Conservation (phyloP, 2,329 filamentous ascomycete species). For the Microdochium trichocladiopsis region DNA sequence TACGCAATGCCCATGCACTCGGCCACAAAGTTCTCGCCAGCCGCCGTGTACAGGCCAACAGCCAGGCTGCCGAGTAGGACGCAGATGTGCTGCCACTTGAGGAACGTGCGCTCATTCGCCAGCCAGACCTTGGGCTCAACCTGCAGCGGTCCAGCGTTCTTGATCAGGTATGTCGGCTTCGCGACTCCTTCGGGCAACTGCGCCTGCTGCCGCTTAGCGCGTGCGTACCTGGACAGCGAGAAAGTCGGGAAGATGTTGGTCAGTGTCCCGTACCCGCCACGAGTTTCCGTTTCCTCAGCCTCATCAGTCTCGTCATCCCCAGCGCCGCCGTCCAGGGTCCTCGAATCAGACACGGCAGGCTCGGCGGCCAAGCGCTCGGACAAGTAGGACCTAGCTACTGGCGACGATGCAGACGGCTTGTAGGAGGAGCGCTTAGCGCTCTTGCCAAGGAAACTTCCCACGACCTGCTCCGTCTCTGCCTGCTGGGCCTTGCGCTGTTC, state of each 20-base stretch:
- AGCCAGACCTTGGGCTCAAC: constrained; percentile 99
- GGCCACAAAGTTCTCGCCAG: constrained; percentile 70
- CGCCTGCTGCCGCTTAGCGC: constrained; percentile 40
- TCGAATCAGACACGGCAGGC: constrained; percentile 18
- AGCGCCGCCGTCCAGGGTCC: constrained; percentile 11
- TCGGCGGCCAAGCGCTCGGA: constrained; percentile 47
- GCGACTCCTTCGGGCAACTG: constrained; percentile 79
- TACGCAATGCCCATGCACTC: constrained; percentile 77
- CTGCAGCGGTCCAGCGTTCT: constrained; percentile 84
- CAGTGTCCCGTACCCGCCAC: constrained; percentile 46
- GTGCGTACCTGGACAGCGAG: constrained; percentile 71
- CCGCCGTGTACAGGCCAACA: constrained; percentile 82
- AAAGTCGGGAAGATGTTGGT: constrained; percentile 75
- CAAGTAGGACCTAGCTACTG: constrained; percentile 59
- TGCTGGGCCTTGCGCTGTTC: constrained; percentile 75
- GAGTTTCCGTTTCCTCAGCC: constrained; percentile 9
- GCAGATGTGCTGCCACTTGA: constrained; percentile 97
- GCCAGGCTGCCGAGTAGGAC: constrained; percentile 80
- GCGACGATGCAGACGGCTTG: constrained; percentile 50
- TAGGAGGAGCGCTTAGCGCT: constrained; percentile 8
- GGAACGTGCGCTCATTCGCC: constrained; percentile 94
- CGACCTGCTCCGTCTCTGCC: constrained; percentile 80
- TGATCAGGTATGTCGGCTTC: constrained; percentile 82
- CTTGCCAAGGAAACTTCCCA: constrained; percentile 76
- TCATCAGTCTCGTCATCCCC: constrained; percentile 22